Base-by-base conservation (phyloP, 2,329 filamentous ascomycete species). In the Cladosporium cucumerinum region DNA sequence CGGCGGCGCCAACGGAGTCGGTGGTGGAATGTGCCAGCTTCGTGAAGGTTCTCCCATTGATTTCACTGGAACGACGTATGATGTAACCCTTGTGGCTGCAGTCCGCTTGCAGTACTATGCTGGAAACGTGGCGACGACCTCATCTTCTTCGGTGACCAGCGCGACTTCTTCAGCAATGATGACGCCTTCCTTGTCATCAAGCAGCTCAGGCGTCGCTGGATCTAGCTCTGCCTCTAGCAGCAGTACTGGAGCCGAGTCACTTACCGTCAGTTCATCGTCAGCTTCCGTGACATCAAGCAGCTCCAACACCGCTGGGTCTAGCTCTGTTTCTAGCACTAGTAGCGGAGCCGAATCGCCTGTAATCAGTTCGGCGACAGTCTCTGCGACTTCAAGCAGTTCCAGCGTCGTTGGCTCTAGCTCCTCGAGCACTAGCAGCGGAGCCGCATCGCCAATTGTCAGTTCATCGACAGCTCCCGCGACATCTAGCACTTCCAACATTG, bases 21-120 rank as follows among this genome's bases (percentile, higher is more conserved):
- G 36, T 26, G 55, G 21, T 28, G 49, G 49, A 25, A 34, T n/a
- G 11, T 62, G 60, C 34, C 60, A 62, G 34, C 48, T 55, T 16
- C 21, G 28, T 14, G 34, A 54, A 16, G 60, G 60, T 2, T 21
- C 43, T 14, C 55, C 32, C 25, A 34, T n/a, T 5, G 49, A 62
- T 8, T 62, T 55, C 49, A 23, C 18, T 10, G 60, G 49, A 21
- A 6, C 49, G 0, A 7, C 21, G 5, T 23, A 54, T n/a, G 60
- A 62, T 25, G 14, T 2, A 2, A 43, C 18, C 18, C 49, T 46
- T 10, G 49, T 62, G 4, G 60, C 60, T 21, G 32, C 34, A 6
- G 46, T 62, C 34, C 34, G 54, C 14, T 11, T 54, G 21, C 21
- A 51, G 25, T 62, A 43, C 25, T 62, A 55, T 34, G 49, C 32